These are phyloP conservation scores for Alternaria hordeiaustralica DNA, from an alignment of 2,329 filamentous ascomycete genomes.

Conservation along the genomic window DNA sequence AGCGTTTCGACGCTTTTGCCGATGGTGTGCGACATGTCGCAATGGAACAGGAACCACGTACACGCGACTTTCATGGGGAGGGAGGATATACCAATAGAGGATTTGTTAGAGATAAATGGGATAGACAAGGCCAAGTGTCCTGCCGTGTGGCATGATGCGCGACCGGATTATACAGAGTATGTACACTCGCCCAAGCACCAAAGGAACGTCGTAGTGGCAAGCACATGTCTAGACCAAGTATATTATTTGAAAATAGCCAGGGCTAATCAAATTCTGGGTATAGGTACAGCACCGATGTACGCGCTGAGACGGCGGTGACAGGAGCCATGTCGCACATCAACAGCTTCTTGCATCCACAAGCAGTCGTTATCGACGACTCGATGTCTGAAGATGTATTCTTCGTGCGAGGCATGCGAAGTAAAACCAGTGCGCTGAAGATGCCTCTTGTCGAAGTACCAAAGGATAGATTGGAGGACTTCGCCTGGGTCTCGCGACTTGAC, in stretches of 20 bases:
- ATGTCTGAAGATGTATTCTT: constrained; percentile 73
- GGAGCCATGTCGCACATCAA: constrained; percentile 75
- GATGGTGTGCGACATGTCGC: constrained; percentile 85
- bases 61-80: constrained; percentile 83
- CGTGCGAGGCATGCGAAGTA: constrained; percentile 63
- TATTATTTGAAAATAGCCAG: background rate
- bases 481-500: constrained; percentile 82
- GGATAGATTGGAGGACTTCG: constrained; percentile 66
- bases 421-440: constrained; percentile 59
- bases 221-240: too few relatives aligned
- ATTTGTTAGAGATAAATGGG: constrained; percentile 79
- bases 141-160: constrained; percentile 73
- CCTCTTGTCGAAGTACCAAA: constrained; percentile 78
- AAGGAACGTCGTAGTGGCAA: too few relatives aligned
- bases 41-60: constrained; percentile 71
- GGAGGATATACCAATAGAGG: constrained; percentile 70
- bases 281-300: constrained; percentile 67
- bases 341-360: constrained; percentile 77
- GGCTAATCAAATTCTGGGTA: background rate
- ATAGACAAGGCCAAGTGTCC: constrained; percentile 71
- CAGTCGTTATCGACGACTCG: constrained; percentile 73
- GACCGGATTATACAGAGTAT: constrained; percentile 71
- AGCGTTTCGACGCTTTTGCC: constrained; percentile 77
- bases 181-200: background rate
- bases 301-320: constrained; percentile 69